Evolutionary conservation across 73 alveolate species (phyloP).

Genomic region (Paraurostyla sp.): DNA sequence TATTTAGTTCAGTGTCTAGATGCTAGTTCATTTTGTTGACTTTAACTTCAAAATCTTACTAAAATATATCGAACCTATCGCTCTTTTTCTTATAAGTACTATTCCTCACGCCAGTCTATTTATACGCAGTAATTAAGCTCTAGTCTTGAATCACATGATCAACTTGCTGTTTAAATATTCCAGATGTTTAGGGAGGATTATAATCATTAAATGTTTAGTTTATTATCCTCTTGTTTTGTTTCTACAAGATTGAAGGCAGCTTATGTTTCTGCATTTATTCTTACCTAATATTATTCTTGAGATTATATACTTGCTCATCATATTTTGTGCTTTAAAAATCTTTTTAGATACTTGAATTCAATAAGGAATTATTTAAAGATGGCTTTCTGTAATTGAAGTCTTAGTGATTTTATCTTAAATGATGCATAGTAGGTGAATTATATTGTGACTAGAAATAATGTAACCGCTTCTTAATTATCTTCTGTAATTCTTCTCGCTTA

Average conservation of each 20-base stretch:
- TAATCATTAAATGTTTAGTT: too few relatives aligned
- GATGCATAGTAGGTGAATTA: neutral
- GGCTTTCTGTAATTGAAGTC: neutral
- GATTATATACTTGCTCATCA: too few relatives aligned
- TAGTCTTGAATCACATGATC: neutral
- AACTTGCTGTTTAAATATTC: neutral
- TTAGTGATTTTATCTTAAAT: neutral
- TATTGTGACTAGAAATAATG: neutral
- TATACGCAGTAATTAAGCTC: neutral
- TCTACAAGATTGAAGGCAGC: too few relatives aligned
- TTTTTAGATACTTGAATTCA: too few relatives aligned
- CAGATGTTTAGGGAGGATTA: too few relatives aligned
- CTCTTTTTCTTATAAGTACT: neutral
- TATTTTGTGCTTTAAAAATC: too few relatives aligned
- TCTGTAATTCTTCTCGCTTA: conserved; percentile 12
- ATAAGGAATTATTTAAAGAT: neutral
- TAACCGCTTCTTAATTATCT: conserved; percentile 11
- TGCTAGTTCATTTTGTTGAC: conserved; percentile 21
- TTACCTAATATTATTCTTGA: too few relatives aligned
- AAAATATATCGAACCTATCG: neutral
- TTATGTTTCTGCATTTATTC: too few relatives aligned
- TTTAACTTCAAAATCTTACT: conserved; percentile 33
- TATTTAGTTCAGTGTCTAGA: conserved; percentile 1
- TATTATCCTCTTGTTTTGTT: too few relatives aligned
- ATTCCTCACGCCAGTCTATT: neutral